These are phyloP conservation scores for Aspergillus brunneoviolaceus DNA, from an alignment of 2,329 filamentous ascomycete genomes.

Conservation along the genomic window DNA sequence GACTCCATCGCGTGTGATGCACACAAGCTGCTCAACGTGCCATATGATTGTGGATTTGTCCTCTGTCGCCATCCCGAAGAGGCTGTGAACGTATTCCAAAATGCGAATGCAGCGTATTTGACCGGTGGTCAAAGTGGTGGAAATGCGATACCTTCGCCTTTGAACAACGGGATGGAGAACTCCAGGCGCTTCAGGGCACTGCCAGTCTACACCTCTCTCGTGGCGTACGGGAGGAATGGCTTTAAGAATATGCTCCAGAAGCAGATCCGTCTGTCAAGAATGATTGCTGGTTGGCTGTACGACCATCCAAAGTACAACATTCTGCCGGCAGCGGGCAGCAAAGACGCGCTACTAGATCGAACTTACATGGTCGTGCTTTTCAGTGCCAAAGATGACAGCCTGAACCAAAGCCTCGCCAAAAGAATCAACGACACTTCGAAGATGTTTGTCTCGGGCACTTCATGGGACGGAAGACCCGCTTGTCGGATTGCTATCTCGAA, in stretches of 20 bases:
- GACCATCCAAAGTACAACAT: conserved; percentile 64
- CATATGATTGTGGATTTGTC: conserved; percentile 92
- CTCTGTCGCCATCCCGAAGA: conserved; percentile 65
- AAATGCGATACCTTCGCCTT: conserved; percentile 67
- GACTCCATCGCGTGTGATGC: conserved; percentile 85
- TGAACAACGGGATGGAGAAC: conserved; percentile 88
- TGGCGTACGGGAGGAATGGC: conserved; percentile 70
- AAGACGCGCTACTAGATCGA: conserved; percentile 48
- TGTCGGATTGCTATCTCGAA: conserved; percentile 83
- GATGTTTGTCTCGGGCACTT: conserved; percentile 81
- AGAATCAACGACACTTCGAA: conserved; percentile 71
- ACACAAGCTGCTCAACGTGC: conserved; percentile 92
- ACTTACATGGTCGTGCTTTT: conserved; percentile 76
- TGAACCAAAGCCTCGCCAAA: conserved; percentile 67
- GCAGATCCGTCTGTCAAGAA: conserved; percentile 70
- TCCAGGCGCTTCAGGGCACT: conserved; percentile 86
- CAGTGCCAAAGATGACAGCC: conserved; percentile 61
- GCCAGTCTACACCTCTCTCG: conserved; percentile 79
- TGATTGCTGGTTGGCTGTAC: conserved; percentile 63
- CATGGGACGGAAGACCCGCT: conserved; percentile 71
- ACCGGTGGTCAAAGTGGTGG: conserved; percentile 36
- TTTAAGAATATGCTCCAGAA: conserved; percentile 67
- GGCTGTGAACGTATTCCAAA: conserved; percentile 68
- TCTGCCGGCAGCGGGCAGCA: conserved; percentile 52
- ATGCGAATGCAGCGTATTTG: conserved; percentile 84